Percentiles rank a stretch among this genome's conserved stretches.
phyloP scores from a whole-genome alignment of 2,329 filamentous ascomycete genomes.

The Exophiala aquamarina region DNA sequence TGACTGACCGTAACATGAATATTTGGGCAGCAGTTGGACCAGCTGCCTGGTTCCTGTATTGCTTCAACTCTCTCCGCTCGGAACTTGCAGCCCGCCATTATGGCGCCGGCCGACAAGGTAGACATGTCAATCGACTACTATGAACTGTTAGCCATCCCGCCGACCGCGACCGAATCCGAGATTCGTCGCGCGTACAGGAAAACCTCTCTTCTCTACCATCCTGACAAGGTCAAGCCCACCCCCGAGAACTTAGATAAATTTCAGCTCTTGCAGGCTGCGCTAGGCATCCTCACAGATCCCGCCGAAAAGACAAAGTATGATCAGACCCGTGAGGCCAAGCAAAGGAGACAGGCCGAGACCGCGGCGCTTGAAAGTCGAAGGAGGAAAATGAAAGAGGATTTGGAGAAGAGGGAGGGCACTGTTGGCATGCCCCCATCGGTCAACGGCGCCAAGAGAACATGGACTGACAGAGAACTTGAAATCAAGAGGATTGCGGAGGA shows the following conservation, averaged over 20 bases:
- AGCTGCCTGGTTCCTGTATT: neutral
- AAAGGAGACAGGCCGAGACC: conserved; percentile 68
- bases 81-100: conserved; percentile 20
- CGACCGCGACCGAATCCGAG: conserved; percentile 67
- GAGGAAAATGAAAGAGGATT: conserved; percentile 78
- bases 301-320: conserved; percentile 76
- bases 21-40: too few relatives aligned
- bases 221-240: conserved; percentile 79
- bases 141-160: conserved; percentile 65
- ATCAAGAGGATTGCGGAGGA: conserved; percentile 55
- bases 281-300: conserved; percentile 74
- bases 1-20: too few relatives aligned
- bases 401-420: conserved; percentile 70
- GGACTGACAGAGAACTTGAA: conserved; percentile 53
- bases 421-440: conserved; percentile 24
- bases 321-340: conserved; percentile 67
- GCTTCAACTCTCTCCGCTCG: conserved; percentile 17
- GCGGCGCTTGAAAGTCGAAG: conserved; percentile 72
- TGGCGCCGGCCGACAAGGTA: conserved; percentile 54
- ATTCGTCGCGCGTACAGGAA: conserved; percentile 83
- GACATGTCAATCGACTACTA: conserved; percentile 74
- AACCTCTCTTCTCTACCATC: conserved; percentile 85
- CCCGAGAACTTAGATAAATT: conserved; percentile 73
- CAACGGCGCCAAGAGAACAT: conserved; percentile 60
- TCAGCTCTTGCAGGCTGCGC: conserved; percentile 80